Base-by-base conservation (phyloP, 1,284 basidiomycete species). In the Pascua guehoae region DNA sequence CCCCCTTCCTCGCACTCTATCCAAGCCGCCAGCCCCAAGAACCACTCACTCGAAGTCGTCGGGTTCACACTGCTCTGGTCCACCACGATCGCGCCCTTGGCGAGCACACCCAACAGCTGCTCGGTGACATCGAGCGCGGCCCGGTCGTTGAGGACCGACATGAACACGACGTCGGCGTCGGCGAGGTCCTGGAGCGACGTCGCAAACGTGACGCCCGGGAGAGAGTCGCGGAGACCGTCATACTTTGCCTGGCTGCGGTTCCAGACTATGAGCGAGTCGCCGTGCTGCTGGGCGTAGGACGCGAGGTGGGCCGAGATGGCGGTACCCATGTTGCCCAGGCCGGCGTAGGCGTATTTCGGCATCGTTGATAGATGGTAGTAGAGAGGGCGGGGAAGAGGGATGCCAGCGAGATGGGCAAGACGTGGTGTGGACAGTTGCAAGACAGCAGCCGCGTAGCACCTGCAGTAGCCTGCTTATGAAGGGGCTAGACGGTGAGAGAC, bases 301-400 rank as follows among this genome's bases (percentile, higher is more conserved):
- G 59, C 64, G 14, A 73, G 63, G 61, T 69, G 67, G 18, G 47
- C 54, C 12, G 65, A 56, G 51, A 72, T 70, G 47, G 58, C 60
- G 9, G 59, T 40, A 47, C 71, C 71, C 60, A 73, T 68, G 47
- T 63, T 62, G n/a, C 70, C 70, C 16, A 73, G 66, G 18, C 69
- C 71, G 43, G 65, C 57, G 56, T 66, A 73, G 2, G 65, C 71
- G 53, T 70, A 62, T 40, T 58, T 60, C 2, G 53, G 16, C 44
- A 51, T 51, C 8, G 14, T 51, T 1, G 18, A 9, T 18, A 17
- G 15, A 14, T n/a, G 17, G 41, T 43, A 8, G 41, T 7, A 43
- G 41, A 8, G 41, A 43, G 41, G 8, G 41, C 2, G 41, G 41
- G 24, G 3, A 32, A 3, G 24, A 32, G 24, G 24, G 24, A 32